Conservation (phyloP, 176 grass and related monocot species). For the Bothriochloa decipiens region DNA sequence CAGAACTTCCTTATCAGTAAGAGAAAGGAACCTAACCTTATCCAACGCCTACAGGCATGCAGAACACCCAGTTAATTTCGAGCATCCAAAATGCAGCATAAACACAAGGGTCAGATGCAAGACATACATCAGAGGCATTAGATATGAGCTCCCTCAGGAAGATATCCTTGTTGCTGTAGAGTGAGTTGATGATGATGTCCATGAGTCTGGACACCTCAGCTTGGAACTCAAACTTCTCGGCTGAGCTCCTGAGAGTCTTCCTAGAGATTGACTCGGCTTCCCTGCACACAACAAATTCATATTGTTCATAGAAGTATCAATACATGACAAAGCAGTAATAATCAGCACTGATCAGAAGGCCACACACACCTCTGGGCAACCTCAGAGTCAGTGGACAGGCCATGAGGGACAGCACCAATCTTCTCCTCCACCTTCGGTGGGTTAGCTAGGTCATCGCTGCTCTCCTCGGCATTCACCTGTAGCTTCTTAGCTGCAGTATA, state of each 20-base stretch:
- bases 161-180: slow-evolving; percentile 99
- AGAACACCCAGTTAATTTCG: neutral
- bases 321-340: slow-evolving; percentile 2
- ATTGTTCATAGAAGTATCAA: slow-evolving; percentile 13
- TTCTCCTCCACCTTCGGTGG: slow-evolving; percentile 94
- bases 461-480: slow-evolving; percentile 92
- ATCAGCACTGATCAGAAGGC: neutral
- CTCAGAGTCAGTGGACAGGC: slow-evolving; percentile 87
- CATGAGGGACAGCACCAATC: slow-evolving; percentile 75
- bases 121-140: slow-evolving; percentile 91
- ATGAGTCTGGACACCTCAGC: slow-evolving; percentile 97
- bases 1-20: slow-evolving; percentile 89
- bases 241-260: slow-evolving; percentile 79
- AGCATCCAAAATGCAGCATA: slow-evolving; percentile 10
- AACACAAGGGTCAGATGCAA: neutral
- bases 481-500: slow-evolving; percentile 69
- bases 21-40: slow-evolving; percentile 93
- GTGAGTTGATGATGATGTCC: slow-evolving; percentile 99
- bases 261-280: slow-evolving; percentile 94
- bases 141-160: slow-evolving; percentile 97
- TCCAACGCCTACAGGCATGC: slow-evolving; percentile 72
- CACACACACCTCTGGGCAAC: slow-evolving; percentile 62
- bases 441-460: slow-evolving; percentile 67
- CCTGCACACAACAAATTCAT: slow-evolving; percentile 43
- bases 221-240: slow-evolving; percentile 98